Evolutionary conservation across 495 filamentous ascomycete genomes (phyloP).

Genomic region (Sordaria brevicollis): DNA sequence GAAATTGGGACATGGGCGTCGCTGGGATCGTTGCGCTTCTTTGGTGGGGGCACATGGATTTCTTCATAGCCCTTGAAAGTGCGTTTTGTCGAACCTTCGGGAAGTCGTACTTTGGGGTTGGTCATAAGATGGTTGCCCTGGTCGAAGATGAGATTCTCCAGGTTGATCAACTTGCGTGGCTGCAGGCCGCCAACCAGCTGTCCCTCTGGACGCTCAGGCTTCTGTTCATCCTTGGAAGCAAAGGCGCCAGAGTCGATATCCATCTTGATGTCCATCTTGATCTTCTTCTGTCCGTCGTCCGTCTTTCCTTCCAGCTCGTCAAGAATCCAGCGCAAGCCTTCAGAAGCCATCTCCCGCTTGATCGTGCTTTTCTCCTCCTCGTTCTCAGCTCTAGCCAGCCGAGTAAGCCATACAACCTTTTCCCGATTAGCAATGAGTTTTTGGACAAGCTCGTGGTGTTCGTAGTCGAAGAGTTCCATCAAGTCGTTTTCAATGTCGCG

Average conservation of each 20-base stretch:
- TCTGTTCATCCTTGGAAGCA: conserved; percentile 29
- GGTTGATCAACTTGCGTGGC: conserved; percentile 75
- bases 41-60: conserved; percentile 89
- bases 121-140: conserved; percentile 99
- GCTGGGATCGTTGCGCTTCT: conserved; percentile 66
- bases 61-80: conserved; percentile 98
- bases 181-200: conserved; percentile 77
- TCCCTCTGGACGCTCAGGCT: conserved; percentile 43
- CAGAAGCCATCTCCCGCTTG: conserved; percentile 80
- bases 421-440: conserved; percentile 86
- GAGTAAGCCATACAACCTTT: conserved; percentile 91
- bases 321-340: conserved; percentile 76
- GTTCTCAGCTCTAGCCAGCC: conserved; percentile 76
- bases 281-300: conserved; percentile 46
- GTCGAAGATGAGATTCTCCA: conserved; percentile 94
- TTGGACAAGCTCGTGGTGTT: conserved; percentile 85
- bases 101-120: conserved; percentile 89
- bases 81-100: conserved; percentile 86
- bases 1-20: conserved; percentile 75
- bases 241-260: conserved; percentile 72
- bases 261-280: conserved; percentile 84
- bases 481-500: conserved; percentile 96
- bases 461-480: conserved; percentile 96
- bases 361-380: conserved; percentile 64
- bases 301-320: conserved; percentile 63